Percentiles rank a stretch among this genome's conserved stretches.
These are phyloP conservation scores for Kuraishia molischiana DNA, from an alignment of 805 yeast species.

Conservation along the genomic window DNA sequence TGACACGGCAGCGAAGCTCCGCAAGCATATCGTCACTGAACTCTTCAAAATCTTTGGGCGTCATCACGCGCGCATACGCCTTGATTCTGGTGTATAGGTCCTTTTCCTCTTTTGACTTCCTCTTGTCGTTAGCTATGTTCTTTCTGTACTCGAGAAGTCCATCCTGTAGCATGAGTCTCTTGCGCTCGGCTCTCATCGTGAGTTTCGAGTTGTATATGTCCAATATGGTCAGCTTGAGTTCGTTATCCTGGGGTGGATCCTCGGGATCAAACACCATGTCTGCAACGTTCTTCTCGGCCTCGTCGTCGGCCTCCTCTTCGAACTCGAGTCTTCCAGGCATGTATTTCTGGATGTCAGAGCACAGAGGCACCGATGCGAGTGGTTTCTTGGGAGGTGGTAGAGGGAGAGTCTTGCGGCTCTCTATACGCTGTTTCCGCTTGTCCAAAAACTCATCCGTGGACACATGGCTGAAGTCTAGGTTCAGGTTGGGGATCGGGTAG, in stretches of 20 bases:
- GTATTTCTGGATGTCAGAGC: conserved; percentile 95
- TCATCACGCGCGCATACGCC: conserved; percentile 73
- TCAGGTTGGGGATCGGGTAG: conserved; percentile 87
- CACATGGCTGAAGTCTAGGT: conserved; percentile 52
- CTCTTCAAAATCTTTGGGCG: conserved; percentile 68
- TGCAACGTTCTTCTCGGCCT: conserved; percentile 88
- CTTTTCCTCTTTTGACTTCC: conserved; percentile 80
- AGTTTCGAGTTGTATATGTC: conserved; percentile 86
- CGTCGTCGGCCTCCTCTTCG: conserved; percentile 94
- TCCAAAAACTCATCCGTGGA: conserved; percentile 62
- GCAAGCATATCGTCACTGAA: conserved; percentile 65
- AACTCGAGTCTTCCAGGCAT: conserved; percentile 99
- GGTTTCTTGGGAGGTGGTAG: conserved; percentile 84
- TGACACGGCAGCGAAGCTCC: conserved; percentile 69
- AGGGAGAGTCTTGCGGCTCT: conserved; percentile 60
- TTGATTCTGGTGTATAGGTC: conserved; percentile 69
- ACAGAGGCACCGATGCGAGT: conserved; percentile 86
- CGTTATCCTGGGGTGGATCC: conserved; percentile 81
- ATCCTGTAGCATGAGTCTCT: conserved; percentile 71
- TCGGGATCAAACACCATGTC: conserved; percentile 95
- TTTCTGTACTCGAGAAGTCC: conserved; percentile 76
- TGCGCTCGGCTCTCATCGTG: conserved; percentile 88
- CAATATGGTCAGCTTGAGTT: conserved; percentile 75
- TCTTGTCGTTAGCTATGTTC: conserved; percentile 74
- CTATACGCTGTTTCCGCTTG: conserved; percentile 61